Evolutionary conservation across 192 early-diverging fungal genomes (phyloP), one percentile per base, ranked within the genome.

Genomic region (Backusella sp.): DNA sequence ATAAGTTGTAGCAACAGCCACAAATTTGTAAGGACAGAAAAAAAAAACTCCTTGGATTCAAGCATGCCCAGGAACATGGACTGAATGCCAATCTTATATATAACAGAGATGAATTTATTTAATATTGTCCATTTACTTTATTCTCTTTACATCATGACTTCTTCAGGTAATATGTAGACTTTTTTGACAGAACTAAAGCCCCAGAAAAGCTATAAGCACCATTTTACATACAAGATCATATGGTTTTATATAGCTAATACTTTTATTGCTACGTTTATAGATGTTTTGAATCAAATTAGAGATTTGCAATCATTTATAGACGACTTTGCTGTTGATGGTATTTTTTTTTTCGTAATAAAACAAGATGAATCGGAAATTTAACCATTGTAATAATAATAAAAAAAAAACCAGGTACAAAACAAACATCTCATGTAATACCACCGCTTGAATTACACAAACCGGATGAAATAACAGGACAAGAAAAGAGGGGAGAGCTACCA

Each of bases 251-350:
- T 9, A 62, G 23, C 56, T 62, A 62, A 62, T 62, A 11, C 56
- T 26, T 62, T 62, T 62, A 62, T 28, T 62, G 26, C 28, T 62
- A 28, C 28, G n/a, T 2, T 8, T 28, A 62, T 11, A 79, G 77
- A 79, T 52, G 72, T 79, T 36, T 36, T 74, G n/a, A 42, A 73
- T 6, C 77, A 79, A 36, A 59, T 79, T 49, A 66, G 72, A 17
- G 77, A 79, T 41, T 52, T 79, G 15, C 77, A 79, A 34, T 79
- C 77, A 39, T 67, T 74, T 44, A 79, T 79, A 62, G 77, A 79
- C 35, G 77, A 73, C 37, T 79, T 79, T 79, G 76, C 53, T 35
- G 15, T 15, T 9, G 23, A 68, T 42, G 62, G 76, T 67, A 42
- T 17, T 14, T 12, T 6, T 41, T 41, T 42, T 39, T 23, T 12